Base-by-base conservation (phyloP, 495 filamentous ascomycete species). In the Cercophora sp. region DNA sequence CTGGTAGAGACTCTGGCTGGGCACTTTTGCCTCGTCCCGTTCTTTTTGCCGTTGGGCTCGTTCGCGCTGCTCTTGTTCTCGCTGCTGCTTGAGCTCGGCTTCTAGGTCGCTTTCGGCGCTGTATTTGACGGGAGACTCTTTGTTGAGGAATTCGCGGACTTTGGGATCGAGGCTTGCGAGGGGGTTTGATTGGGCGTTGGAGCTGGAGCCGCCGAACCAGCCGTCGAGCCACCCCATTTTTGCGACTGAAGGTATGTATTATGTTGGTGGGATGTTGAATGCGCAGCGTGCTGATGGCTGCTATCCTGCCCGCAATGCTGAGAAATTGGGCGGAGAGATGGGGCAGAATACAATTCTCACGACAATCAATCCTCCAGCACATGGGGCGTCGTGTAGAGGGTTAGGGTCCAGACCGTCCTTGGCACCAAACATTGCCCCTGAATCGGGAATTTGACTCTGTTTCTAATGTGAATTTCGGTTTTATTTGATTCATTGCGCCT, bases 151-250 rank as follows among this genome's bases (percentile, higher is more conserved):
- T 56, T 91, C 85, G 35, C 86, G 86, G 27, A 96, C 80, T 53
- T 78, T 81, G 37, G 91, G 90, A 62, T 96, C 89, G 57, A 96
- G 86, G 59, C 87, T 83, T 58, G 81, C 75, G 62, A 92, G 81
- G 48, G 91, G 86, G 62, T 96, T 89, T 23, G 78, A 72, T 42
- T 70, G 61, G 57, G 68, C 42, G 46, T 32, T 55, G n/a, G n/a
- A n/a, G 48, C 39, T 40, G 56, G 34, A 36, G 58, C 51, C 35
- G 39, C 61, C 73, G 53, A 74, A 78, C 50, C 67, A 65, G 46
- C 61, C 67, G 58, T 72, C 69, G 52, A 90, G 81, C 89, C 88
- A 91, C 65, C 88, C 88, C 84, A 87, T 87, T 29, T 39, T 55
- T 36, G 5, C 25, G 32, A 25, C 40, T 16, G 22, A n/a, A n/a